Evolutionary conservation across 352 stramenopile species (phyloP).

Genomic region (Phytophthora ohioensis): DNA sequence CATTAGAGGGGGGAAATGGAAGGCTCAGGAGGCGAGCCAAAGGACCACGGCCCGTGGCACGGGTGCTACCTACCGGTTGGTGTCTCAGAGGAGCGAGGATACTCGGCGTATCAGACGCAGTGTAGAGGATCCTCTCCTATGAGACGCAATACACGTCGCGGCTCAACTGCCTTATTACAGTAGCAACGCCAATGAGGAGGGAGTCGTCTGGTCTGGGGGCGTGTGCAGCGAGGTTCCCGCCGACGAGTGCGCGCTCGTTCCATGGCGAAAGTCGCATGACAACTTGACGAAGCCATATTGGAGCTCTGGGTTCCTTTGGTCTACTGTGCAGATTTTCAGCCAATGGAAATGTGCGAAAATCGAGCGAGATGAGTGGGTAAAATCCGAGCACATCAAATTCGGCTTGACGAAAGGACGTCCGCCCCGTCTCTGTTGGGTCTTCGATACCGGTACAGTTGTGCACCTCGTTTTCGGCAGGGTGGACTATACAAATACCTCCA

Average conservation of each 20-base stretch:
- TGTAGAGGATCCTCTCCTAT: conserved; percentile 1
- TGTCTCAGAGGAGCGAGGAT: conserved; percentile 13
- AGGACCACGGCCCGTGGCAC: not conserved
- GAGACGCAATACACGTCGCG: conserved; percentile 3
- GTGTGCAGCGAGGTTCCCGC: conserved; percentile 3
- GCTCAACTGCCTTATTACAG: not conserved
- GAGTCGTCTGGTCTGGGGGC: conserved; percentile 7
- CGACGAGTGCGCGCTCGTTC: conserved; percentile 41
- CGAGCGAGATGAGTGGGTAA: conserved; percentile 18
- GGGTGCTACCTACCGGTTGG: conserved; percentile 5
- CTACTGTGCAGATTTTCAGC: conserved; percentile 18
- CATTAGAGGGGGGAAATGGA: conserved; percentile 3
- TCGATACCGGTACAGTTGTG: not conserved
- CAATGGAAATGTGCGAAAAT: conserved; percentile 12
- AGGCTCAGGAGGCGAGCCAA: not conserved
- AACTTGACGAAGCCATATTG: conserved; percentile 24
- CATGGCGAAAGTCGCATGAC: conserved; percentile 31
- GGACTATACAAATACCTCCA: no score
- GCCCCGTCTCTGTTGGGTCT: conserved; percentile 3
- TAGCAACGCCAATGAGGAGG: conserved; percentile 2
- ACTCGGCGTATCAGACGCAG: conserved; percentile 14
- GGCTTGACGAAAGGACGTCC: conserved; percentile 21
- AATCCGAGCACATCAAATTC: conserved; percentile 9
- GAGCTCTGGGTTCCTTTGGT: not conserved
- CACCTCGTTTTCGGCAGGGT: no score